phyloP scores from a whole-genome alignment of 495 filamentous ascomycete species.

The Trichoderma gamsii region DNA sequence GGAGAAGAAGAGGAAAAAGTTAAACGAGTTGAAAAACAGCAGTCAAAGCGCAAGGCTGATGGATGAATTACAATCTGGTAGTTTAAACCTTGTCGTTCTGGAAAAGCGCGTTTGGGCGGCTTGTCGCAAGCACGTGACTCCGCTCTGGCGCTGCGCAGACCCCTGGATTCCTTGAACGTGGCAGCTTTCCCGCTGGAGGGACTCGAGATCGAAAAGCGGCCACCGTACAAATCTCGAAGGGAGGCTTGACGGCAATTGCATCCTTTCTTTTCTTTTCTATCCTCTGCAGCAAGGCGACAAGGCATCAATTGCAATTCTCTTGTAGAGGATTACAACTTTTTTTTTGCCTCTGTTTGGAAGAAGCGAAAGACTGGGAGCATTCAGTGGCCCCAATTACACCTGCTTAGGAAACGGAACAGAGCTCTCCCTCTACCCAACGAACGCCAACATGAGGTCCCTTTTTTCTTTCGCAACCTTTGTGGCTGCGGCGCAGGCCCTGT shows the following conservation, averaged over 20 bases:
- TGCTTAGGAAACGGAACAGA: background rate
- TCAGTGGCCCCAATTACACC: background rate
- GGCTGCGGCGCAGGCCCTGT: slow-evolving; percentile 64
- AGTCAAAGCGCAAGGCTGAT: slow-evolving; percentile 15
- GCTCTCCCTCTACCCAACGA: background rate
- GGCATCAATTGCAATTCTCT: background rate
- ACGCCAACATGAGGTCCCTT: slow-evolving; percentile 42
- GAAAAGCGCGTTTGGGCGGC: slow-evolving; percentile 20
- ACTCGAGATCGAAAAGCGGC: background rate
- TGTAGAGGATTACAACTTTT: background rate
- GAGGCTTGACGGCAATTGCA: background rate
- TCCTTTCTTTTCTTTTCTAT: background rate
- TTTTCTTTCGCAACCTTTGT: slow-evolving; percentile 45
- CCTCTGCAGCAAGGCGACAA: background rate
- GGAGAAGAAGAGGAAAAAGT: background rate
- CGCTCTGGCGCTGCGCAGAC: slow-evolving; percentile 21
- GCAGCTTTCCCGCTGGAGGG: slow-evolving; percentile 30
- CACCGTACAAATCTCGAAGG: background rate
- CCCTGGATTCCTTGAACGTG: slow-evolving; percentile 38
- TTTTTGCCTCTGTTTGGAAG: background rate
- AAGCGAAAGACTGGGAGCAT: background rate
- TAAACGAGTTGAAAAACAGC: background rate
- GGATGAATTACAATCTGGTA: slow-evolving; percentile 18
- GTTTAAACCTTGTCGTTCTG: slow-evolving; percentile 15
- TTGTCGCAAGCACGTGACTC: slow-evolving; percentile 26